phyloP scores from a whole-genome alignment of 2,329 filamentous ascomycete genomes.

The Cadophora luteo-olivacea region DNA sequence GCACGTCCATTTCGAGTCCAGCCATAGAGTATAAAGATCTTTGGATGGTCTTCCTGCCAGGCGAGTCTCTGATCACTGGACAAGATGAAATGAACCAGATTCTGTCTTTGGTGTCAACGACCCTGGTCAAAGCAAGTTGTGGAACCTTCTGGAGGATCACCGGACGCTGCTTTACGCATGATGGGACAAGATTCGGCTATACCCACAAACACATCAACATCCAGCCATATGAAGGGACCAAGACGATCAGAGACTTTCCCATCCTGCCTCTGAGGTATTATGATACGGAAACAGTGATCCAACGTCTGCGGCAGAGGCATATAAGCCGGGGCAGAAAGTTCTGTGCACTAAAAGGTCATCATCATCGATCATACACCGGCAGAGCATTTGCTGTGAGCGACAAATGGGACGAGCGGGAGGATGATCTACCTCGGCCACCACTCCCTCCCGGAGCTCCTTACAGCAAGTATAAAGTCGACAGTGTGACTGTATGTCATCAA shows the following conservation, averaged over 20 bases:
- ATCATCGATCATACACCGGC: not conserved
- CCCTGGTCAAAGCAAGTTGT: not conserved
- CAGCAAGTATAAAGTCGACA: constrained; percentile 32
- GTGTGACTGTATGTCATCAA: constrained; percentile 15
- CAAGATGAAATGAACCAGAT: constrained; percentile 13
- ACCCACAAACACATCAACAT: not conserved
- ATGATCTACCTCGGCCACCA: not conserved
- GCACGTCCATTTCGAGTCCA: constrained; percentile 4
- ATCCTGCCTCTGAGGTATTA: not conserved
- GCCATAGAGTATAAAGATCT: constrained; percentile 24
- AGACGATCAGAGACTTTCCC: not conserved
- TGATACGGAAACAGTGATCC: not conserved
- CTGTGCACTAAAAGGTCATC: not conserved
- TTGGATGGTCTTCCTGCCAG: constrained; percentile 28
- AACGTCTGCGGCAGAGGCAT: not conserved
- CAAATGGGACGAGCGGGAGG: not conserved
- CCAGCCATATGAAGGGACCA: not conserved
- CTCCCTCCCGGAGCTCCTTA: not conserved
- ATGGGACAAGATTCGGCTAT: constrained; percentile 3
- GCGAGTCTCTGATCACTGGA: constrained; percentile 14
- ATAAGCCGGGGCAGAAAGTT: not conserved
- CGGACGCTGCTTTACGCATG: constrained; percentile 2
- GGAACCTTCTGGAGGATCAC: not conserved
- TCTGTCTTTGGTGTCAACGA: constrained; percentile 1
- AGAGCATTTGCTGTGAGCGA: constrained; percentile 1